These are phyloP conservation scores for Fusarium nurragi DNA, from an alignment of 2,329 filamentous ascomycete species.

Conservation along the genomic window DNA sequence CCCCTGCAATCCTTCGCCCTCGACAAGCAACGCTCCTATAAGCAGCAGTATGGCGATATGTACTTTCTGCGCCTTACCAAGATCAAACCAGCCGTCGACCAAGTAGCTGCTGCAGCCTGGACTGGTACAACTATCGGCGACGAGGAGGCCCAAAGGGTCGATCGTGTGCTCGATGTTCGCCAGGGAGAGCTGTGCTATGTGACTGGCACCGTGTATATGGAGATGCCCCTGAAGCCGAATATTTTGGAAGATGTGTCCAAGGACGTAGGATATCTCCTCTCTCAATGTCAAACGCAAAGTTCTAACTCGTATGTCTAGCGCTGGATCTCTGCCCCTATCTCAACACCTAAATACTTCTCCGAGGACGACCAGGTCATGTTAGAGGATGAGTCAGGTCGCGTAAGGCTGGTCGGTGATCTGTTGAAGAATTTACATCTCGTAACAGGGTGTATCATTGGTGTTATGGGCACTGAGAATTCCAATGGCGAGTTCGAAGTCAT, in stretches of 20 bases:
- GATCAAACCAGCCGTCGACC: constrained; percentile 84
- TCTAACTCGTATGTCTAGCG: constrained; percentile 62
- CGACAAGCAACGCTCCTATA: constrained; percentile 77
- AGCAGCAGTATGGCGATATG: constrained; percentile 97
- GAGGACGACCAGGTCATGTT: constrained; percentile 80
- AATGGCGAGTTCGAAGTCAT: constrained; percentile 94
- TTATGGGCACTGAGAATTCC: constrained; percentile 90
- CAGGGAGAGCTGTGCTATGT: constrained; percentile 98
- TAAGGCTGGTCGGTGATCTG: constrained; percentile 78
- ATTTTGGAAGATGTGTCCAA: constrained; percentile 95
- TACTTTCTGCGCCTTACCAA: constrained; percentile 92
- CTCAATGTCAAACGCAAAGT: background rate
- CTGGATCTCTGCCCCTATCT: constrained; percentile 86
- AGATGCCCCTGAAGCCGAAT: constrained; percentile 95
- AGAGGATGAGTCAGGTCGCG: constrained; percentile 92
- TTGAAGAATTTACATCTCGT: constrained; percentile 78
- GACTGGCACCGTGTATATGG: constrained; percentile 93
- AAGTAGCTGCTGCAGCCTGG: constrained; percentile 80
- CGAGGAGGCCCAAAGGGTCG: constrained; percentile 78
- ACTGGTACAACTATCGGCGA: constrained; percentile 79
- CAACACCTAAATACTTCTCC: constrained; percentile 78
- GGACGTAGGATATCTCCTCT: constrained; percentile 67
- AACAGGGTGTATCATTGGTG: constrained; percentile 93
- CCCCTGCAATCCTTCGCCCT: constrained; percentile 80
- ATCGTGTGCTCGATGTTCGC: constrained; percentile 91